Base-by-base conservation (phyloP, 2,329 filamentous ascomycete genomes). In the Plenodomus biglobosus region DNA sequence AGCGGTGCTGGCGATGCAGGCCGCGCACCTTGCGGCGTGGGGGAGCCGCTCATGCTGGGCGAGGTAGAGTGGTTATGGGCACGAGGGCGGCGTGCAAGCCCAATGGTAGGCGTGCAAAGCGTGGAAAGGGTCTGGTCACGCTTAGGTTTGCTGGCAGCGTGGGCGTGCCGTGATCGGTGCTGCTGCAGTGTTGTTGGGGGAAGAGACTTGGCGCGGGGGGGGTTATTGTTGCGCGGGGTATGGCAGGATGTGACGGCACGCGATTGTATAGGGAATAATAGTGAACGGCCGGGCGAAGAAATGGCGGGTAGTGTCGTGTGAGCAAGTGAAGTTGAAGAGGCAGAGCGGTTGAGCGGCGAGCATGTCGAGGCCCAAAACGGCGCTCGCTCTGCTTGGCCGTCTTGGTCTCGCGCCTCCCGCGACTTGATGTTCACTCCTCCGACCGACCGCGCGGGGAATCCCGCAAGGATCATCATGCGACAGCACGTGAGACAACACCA, bases 21-120 rank as follows among this genome's bases (percentile, higher is more conserved):
- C 32, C 58, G 65, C 46, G 52, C 57, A 43, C 56, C 54, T 40
- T 46, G 52, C 36, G 65, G 56, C 58, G 62, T 68, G 55, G 69
- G 69, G 48, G 69, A 70, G 11, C 55, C 45, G 55, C 65, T 69
- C 69, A 72, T 72, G 42, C 51, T 63, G 53, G 35, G 54, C 55
- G 52, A 56, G 38, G 45, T 32, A 50, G 47, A 44, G 35, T 40
- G 20, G 40, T 47, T 44, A 50, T 40, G 52, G 52, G 56, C 52
- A 55, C 57, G 54, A 59, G 55, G 57, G 22, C 58, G 52, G 53
- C 41, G 24, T 39, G 48, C 43, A 51, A 59, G 52, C 48, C 55
- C 55, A 44, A 53, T 52, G 40, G 52, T 53, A 61, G 59, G 49
- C 58, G 54, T 37, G 41, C 34, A 17, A 44, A 57, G 53, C 44